Evolutionary conservation across 2,329 filamentous ascomycete species (phyloP), one percentile per base, ranked within the genome.

Genomic region (Arthrinium phaeospermum): DNA sequence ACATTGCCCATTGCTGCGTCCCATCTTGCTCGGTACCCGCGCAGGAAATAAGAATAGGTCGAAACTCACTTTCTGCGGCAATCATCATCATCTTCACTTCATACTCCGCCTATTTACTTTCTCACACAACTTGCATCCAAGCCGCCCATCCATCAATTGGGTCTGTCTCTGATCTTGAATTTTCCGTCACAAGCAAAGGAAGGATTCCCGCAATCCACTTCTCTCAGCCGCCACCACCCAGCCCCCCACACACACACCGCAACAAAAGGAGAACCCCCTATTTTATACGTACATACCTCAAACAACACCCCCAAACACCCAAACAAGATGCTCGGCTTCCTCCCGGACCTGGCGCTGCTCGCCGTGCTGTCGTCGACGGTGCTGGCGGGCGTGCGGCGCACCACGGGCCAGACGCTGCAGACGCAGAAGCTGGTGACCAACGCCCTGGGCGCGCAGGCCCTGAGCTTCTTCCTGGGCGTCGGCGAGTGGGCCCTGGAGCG

Each of bases 341-440:
- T 75, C 27, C 53, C 69, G 1, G 75, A 74, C 45, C 24, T 73
- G 47, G 72, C 67, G 34, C 70, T 78, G 0, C 49, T 49, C 2
- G 16, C 70, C 1, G 22, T 76, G 12, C 27, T 77, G 19, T 37
- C 69, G 16, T 68, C 71, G 10, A 45, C 75, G 5, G 67, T 73
- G 1, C 68, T 78, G 19, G 74, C 71, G 46, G 68, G 68, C 46
- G 46, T 70, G 10, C 47, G 68, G 47, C 68, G 68, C 46, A 30
- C 68, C 8, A 70, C 68, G 49, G 68, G 68, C 47, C 68, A 70
- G 68, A 70, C 68, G 47, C 27, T 70, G 27, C 68, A 70, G 68
- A 51, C 47, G 46, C 45, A 49, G 67, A 8, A 37, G 68, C 68
- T 70, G n/a, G 34, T 51, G 6, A 16, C 24, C 30, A 70, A 70